These are phyloP conservation scores for Pyrus hybrid DNA, from an alignment of 331 rosid species.

Conservation along the genomic window DNA sequence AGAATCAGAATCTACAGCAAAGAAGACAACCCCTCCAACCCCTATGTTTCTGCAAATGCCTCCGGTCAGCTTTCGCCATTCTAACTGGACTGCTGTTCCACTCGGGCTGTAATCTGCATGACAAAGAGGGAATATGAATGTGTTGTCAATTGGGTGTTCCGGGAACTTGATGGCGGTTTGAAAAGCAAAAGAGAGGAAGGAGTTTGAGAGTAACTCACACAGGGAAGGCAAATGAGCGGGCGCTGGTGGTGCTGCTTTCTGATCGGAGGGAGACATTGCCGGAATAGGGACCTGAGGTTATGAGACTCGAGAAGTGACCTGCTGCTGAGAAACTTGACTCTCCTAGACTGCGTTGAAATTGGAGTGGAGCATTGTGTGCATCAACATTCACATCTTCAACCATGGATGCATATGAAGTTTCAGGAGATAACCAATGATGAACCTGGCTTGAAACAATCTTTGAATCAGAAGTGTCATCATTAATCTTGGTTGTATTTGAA, in stretches of 20 bases:
- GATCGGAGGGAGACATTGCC: constrained; percentile 89
- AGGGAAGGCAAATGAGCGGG: constrained; percentile 93
- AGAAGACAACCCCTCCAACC: constrained; percentile 64
- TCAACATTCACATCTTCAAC: constrained; percentile 10
- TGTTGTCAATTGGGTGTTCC: not conserved
- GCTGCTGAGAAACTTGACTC: constrained; percentile 74
- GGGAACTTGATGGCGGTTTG: not conserved
- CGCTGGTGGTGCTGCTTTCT: constrained; percentile 93
- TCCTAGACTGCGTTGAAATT: constrained; percentile 27
- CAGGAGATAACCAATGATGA: constrained; percentile 15
- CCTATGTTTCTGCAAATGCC: constrained; percentile 37
- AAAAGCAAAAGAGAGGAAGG: not conserved
- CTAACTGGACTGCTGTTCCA: constrained; percentile 83
- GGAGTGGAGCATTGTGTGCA: constrained; percentile 21
- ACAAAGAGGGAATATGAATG: not conserved
- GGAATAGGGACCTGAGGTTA: constrained; percentile 72
- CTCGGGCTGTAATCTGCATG: constrained; percentile 70
- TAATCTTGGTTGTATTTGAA: constrained; percentile 3
- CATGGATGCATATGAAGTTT: constrained; percentile 5
- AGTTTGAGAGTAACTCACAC: constrained; percentile 30
- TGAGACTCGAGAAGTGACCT: constrained; percentile 37
- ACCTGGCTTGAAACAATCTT: constrained; percentile 17
- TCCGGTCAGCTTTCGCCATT: constrained; percentile 75
- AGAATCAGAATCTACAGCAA: constrained; percentile 80
- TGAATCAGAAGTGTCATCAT: constrained; percentile 14